Evolutionary conservation across 2,329 filamentous ascomycete species (phyloP), one percentile per base, ranked within the genome.

Genomic region (Phaeosphaeriaceae sp.): DNA sequence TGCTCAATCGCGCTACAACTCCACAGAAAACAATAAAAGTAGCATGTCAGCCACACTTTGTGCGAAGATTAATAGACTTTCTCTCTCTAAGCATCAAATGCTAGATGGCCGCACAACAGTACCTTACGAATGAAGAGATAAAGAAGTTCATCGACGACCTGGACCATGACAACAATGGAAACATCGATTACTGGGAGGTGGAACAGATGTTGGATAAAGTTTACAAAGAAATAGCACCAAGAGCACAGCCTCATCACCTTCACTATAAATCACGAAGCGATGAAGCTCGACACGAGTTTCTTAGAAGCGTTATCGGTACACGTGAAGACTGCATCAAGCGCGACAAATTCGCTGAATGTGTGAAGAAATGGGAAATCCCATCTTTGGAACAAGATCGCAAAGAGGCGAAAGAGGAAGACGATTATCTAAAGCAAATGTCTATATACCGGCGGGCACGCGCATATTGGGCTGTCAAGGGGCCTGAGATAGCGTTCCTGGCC

Each of bases 391-490:
- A 79, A 48, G 77, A 79, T 30, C 76, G 77, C 54, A 75, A 77
- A 45, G 75, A 78, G 26, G 75, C 77, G 15, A 69, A 79, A 17
- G 74, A 81, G 5, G 75, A 80, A 15, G 72, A 77, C 42, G 72
- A 76, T 8, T 80, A 81, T 51, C 61, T 81, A 55, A 75, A 74
- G 36, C 70, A 73, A 0, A 72, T 83, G 47, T 71, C 77, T 0
- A 64, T 75, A 1, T 78, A 74, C 63, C 74, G 81, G 48, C 73
- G 77, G 20, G 50, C 79, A 2, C 74, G 80, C 17, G 79, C 82
- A 0, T 82, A 80, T 59, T 83, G 81, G 80, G 79, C 79, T 12
- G 81, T 85, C 1, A 76, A 81, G 43, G 82, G 81, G 0, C 80
- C 81, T 0, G 76, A 81, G 50, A 74, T 81, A 3, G 59, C 75